phyloP scores from a whole-genome alignment of 225 moss, liverwort and hornwort genomes.

The Anthoceros angustus region DNA sequence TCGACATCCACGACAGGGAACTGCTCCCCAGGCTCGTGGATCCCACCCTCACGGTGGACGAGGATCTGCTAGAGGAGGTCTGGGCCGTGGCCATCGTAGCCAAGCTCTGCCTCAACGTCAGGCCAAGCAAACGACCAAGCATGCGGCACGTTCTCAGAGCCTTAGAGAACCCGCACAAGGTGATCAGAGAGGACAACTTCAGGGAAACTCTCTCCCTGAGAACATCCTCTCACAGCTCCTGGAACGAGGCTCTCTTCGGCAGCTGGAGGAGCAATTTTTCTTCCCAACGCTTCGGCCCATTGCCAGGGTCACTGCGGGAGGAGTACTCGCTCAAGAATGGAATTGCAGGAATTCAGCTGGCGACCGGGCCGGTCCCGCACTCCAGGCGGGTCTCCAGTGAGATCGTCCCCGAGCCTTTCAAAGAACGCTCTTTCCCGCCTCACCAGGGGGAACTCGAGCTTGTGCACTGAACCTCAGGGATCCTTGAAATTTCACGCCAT shows the following conservation, averaged over 20 bases:
- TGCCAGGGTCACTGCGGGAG: slow-evolving; percentile 8
- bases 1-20: slow-evolving; percentile 88
- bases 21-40: slow-evolving; percentile 73
- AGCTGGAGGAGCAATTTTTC: slow-evolving; percentile 44
- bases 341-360: too few species aligned
- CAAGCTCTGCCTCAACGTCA: slow-evolving; percentile 66
- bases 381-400: too few species aligned
- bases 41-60: slow-evolving; percentile 83
- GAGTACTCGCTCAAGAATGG: not conserved
- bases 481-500: too few species aligned
- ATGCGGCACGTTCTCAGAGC: slow-evolving; percentile 87
- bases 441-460: too few species aligned
- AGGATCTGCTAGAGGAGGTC: slow-evolving; percentile 82
- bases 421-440: too few species aligned
- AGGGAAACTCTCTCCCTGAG: slow-evolving; percentile 60
- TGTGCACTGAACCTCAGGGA: too few species aligned
- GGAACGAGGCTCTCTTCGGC: slow-evolving; percentile 94
- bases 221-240: slow-evolving; percentile 85
- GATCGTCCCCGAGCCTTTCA: too few species aligned
- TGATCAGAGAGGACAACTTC: slow-evolving; percentile 77
- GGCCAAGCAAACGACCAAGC: slow-evolving; percentile 73
- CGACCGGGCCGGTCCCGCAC: too few species aligned
- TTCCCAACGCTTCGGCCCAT: slow-evolving; percentile 16
- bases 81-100: slow-evolving; percentile 99
- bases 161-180: slow-evolving; percentile 87